Evolutionary conservation across 441 rosid genomes (phyloP), one percentile per base, ranked within the genome.

Genomic region (Adansonia grandidieri): DNA sequence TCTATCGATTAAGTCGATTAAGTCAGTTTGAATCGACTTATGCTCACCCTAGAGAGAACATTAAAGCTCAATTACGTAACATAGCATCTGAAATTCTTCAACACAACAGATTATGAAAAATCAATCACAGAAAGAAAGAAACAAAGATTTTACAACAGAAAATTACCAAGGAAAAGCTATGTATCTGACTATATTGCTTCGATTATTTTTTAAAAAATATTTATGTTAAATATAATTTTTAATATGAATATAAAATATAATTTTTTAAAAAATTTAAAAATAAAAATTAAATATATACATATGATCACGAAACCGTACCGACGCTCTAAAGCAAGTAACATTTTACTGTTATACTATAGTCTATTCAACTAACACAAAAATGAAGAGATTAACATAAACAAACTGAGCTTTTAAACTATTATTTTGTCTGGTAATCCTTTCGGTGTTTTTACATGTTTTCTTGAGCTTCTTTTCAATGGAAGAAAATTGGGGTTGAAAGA

Each of bases 81-180:
- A 40, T 40, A 4, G 37, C 44, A 40, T 40, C 44, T 40, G 44
- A 40, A 40, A 40, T 40, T 40, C 44, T 40, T 40, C 44, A 40
- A 40, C 6, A 40, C 44, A 40, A 4, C 6, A 40, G 44, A 40
- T 40, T 67, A 53, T 17, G 61, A 64, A 40, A 53, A 47, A 48
- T 76, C 13, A 62, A 77, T 69, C 56, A 53, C 57, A 4, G 57
- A 58, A 28, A 0, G 40, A 2, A 71, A 20, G 24, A 47, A 64
- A 48, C 3, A 10, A 13, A 13, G 20, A 70, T 51, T 50, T 80
- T 37, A 24, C 37, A 28, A 50, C 65, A 15, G 37, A 73, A 78
- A 48, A 20, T 42, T 6, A 28, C 40, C 2, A 32, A 17, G 9
- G 13, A 42, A 17, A 20, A 79, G 63, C 44, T 40, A 19, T 0